These are phyloP conservation scores for Scortechinia acanthostroma DNA, from an alignment of 2,329 filamentous ascomycete genomes.

Conservation along the genomic window DNA sequence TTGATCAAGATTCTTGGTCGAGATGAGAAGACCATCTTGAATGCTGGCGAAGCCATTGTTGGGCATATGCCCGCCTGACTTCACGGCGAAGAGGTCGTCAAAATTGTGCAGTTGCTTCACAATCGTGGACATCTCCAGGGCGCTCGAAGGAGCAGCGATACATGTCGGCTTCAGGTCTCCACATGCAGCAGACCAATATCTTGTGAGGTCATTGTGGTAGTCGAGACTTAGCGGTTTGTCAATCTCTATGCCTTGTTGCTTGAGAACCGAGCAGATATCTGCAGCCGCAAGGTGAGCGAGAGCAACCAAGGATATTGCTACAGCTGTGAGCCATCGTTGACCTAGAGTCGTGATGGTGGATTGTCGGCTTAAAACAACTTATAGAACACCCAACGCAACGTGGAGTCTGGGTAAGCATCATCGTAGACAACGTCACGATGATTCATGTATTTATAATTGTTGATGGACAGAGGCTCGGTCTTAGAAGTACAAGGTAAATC, in stretches of 20 bases:
- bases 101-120: slow-evolving; percentile 37
- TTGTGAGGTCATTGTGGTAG: slow-evolving; percentile 25
- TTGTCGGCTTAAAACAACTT: no score
- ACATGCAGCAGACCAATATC: slow-evolving; percentile 37
- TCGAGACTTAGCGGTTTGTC: slow-evolving; percentile 17
- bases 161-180: slow-evolving; percentile 34
- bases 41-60: slow-evolving; percentile 35
- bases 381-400: no score
- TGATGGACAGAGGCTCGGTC: no score
- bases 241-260: slow-evolving; percentile 19
- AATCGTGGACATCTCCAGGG: slow-evolving; percentile 41
- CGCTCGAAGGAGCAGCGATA: slow-evolving; percentile 35
- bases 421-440: no score
- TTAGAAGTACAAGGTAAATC: no score
- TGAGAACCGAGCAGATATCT: slow-evolving; percentile 27
- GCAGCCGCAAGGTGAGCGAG: slow-evolving; percentile 8
- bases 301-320: not conserved
- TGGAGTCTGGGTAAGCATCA: no score
- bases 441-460: no score
- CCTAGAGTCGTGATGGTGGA: no score
- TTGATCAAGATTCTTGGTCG: slow-evolving; percentile 41
- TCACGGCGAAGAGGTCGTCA: slow-evolving; percentile 42
- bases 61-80: slow-evolving; percentile 37
- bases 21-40: slow-evolving; percentile 31
- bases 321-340: no score